These are phyloP conservation scores for Aureobasidium sp. DNA, from an alignment of 2,329 filamentous ascomycete species.

Conservation along the genomic window DNA sequence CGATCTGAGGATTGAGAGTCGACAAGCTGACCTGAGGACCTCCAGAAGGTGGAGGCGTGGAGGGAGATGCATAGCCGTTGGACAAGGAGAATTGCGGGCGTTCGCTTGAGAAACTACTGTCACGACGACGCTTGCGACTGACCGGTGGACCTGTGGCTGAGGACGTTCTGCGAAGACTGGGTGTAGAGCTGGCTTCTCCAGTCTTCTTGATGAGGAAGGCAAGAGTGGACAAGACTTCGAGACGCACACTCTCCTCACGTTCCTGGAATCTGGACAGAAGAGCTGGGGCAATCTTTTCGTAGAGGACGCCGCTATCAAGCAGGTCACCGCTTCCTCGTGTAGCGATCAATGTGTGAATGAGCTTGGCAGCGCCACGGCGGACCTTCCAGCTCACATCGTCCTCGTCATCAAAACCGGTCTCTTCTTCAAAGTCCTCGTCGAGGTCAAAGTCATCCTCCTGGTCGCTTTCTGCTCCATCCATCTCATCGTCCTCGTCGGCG, in stretches of 20 bases:
- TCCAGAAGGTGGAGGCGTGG: conserved; percentile 70
- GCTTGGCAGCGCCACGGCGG: conserved; percentile 90
- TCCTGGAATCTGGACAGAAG: conserved; percentile 90
- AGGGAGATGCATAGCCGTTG: conserved; percentile 72
- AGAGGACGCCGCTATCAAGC: conserved; percentile 83
- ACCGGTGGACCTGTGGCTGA: conserved; percentile 46
- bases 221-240: conserved; percentile 87
- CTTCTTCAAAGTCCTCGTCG: conserved; percentile 85
- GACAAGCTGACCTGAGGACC: conserved; percentile 84
- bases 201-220: conserved; percentile 91
- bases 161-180: conserved; percentile 25
- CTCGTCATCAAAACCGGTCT: conserved; percentile 78
- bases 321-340: conserved; percentile 84
- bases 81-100: conserved; percentile 60
- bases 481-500: conserved; percentile 72
- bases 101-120: conserved; percentile 80
- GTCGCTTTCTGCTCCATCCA: conserved; percentile 63
- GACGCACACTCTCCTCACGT: conserved; percentile 92
- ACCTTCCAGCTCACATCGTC: conserved; percentile 99
- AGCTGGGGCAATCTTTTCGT: conserved; percentile 79
- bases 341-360: conserved; percentile 86
- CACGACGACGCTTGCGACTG: conserved; percentile 85
- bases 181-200: conserved; percentile 63
- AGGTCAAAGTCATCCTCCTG: conserved; percentile 78
- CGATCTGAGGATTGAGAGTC: conserved; percentile 80